Base-by-base conservation (phyloP, 129 eudicot species). In the Heracleum sosnowskyi region DNA sequence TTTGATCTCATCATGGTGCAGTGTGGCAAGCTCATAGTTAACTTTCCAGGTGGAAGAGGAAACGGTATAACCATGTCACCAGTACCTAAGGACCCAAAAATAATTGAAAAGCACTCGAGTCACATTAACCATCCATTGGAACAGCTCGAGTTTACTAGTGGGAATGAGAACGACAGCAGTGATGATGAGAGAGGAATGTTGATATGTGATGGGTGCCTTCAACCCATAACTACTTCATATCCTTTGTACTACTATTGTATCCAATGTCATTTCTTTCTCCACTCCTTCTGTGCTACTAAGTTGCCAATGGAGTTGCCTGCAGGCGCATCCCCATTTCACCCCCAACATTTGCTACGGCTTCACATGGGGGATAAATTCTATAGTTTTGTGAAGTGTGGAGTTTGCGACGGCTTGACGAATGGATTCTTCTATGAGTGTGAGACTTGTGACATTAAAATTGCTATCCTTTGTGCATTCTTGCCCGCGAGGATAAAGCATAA, bases 111-210 rank as follows among this genome's bases (percentile, higher is more conserved):
- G n/a, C n/a, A n/a, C n/a, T n/a, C n/a, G n/a, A n/a, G n/a, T n/a
- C n/a, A n/a, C n/a, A n/a, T n/a, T n/a, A 9, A 71, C 39, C 86
- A 80, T 31, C 86, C 81, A 42, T 22, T 55, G 7, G 29, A 55
- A 24, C 64, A 55, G 11, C 60, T 49, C 7, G n/a, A 17, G 0
- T 49, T 28, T 22, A 9, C 73, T 79, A 2, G 39, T 69, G 31
- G 28, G 12, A 8, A 62, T 0, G 12, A 45, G 11, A 11, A 12
- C 24, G 8, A 2, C 45, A 39, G 4, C 7, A 22, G 7, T 9
- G 4, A 72, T 39, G 34, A 73, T 2, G 9, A 20, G 3, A 46
- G 39, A 42, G 34, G 41, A 3, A 33, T 76, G 10, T 2, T 62
- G 33, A 7, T n/a, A 53, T 76, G 86, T 49, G 37, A 79, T 42